Conservation (phyloP, 192 early-diverging fungal species). For the Rhizophagus prolifer region DNA sequence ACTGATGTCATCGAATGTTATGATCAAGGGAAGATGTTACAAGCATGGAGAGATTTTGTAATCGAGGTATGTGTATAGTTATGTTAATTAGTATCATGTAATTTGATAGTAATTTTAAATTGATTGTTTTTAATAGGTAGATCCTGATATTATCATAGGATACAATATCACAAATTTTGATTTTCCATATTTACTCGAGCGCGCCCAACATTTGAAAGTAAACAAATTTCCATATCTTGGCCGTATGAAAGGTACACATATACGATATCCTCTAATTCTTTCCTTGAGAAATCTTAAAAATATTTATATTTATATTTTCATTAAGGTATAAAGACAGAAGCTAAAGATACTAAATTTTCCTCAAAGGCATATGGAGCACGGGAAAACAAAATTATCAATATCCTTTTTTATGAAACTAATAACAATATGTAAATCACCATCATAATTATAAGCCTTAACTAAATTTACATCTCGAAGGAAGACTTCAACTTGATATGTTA, state of each 20-base stretch:
- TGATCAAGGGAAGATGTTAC: slow-evolving; percentile 75
- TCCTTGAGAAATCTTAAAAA: too few species aligned
- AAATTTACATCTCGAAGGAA: slow-evolving; percentile 67
- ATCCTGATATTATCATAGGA: slow-evolving; percentile 92
- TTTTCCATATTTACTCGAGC: slow-evolving; percentile 92
- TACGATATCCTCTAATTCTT: slow-evolving; percentile 14
- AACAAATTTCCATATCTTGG: slow-evolving; percentile 82
- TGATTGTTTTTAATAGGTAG: slow-evolving; percentile 48
- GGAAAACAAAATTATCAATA: slow-evolving; percentile 83
- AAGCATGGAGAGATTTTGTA: slow-evolving; percentile 86
- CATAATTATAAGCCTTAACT: neutral
- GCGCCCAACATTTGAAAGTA: slow-evolving; percentile 76
- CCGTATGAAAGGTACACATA: slow-evolving; percentile 53
- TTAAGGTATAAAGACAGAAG: slow-evolving; percentile 58
- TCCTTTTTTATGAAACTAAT: slow-evolving; percentile 7
- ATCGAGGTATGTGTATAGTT: slow-evolving; percentile 39
- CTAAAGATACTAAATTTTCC: slow-evolving; percentile 81
- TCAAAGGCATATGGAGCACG: slow-evolving; percentile 94
- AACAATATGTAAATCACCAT: neutral
- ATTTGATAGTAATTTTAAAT: slow-evolving; percentile 6
- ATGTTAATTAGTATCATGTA: neutral
- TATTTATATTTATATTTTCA: neutral
- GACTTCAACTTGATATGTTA: slow-evolving; percentile 90
- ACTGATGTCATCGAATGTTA: slow-evolving; percentile 81
- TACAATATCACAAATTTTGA: slow-evolving; percentile 98